These are phyloP conservation scores for Purshia tridentata DNA, from an alignment of 306 rosid species.

Conservation along the genomic window DNA sequence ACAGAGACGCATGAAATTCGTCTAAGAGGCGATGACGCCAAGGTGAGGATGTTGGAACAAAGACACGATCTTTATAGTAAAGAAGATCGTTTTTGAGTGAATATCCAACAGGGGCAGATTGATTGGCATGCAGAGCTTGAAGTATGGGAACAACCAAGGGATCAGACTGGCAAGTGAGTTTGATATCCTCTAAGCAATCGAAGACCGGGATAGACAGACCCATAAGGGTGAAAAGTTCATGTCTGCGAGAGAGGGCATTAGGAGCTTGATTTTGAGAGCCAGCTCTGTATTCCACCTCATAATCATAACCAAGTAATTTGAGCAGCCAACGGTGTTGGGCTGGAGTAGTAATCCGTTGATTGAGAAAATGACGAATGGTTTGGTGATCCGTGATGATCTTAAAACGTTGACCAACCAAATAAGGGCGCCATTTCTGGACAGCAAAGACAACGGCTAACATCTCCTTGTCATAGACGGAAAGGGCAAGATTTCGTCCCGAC, in stretches of 20 bases:
- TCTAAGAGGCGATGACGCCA: not conserved
- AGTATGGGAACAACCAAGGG: too few relatives aligned
- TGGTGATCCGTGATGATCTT: not conserved
- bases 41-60: too few relatives aligned
- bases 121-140: too few relatives aligned
- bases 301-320: not conserved
- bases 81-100: too few relatives aligned
- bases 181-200: not conserved
- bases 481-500: fast-evolving
- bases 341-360: not conserved
- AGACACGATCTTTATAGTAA: too few relatives aligned
- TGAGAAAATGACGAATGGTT: not conserved
- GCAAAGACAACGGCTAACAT: not conserved
- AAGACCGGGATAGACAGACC: not conserved
- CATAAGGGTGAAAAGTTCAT: not conserved
- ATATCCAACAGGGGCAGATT: too few relatives aligned
- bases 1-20: not conserved
- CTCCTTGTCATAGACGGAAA: not conserved
- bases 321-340: not conserved
- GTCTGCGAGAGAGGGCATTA: not conserved
- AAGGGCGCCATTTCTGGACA: not conserved
- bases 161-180: not conserved
- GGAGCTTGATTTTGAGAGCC: too few relatives aligned
- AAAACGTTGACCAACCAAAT: not conserved
- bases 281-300: not conserved